A percentile compares a stretch with the other conserved stretches of the same genome.
phyloP scores from a whole-genome alignment of 1,284 basidiomycete genomes.

The Heliocybe sulcata region DNA sequence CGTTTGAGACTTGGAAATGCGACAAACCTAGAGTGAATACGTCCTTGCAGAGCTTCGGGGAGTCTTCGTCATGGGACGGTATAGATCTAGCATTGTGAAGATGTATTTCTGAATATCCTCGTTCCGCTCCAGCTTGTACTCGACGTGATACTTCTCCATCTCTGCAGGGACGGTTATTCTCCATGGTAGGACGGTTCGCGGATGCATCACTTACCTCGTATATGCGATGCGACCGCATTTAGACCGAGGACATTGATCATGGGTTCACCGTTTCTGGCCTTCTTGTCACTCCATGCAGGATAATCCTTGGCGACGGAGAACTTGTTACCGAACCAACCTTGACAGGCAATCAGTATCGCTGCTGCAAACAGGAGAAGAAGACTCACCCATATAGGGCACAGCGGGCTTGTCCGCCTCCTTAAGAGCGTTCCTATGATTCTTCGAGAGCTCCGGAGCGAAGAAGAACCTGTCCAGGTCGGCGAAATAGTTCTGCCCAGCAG shows the following conservation, averaged over 20 bases:
- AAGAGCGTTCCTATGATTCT: background rate
- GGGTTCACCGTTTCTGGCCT: background rate
- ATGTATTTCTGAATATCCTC: background rate
- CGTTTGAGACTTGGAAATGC: too few species aligned
- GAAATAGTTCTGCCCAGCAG: background rate
- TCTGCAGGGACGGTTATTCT: background rate
- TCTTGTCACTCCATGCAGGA: background rate
- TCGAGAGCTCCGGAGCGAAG: background rate
- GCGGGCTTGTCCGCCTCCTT: background rate
- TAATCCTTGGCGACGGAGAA: background rate
- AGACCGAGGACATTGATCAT: background rate
- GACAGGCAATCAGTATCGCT: background rate
- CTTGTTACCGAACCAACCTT: background rate
- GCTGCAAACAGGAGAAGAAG: background rate
- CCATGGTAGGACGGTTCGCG: background rate
- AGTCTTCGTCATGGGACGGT: too few species aligned
- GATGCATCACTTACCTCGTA: background rate
- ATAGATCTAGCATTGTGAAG: background rate
- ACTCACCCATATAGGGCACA: background rate
- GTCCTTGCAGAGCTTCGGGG: too few species aligned
- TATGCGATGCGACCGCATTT: background rate
- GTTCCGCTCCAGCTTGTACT: background rate
- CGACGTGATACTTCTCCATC: background rate
- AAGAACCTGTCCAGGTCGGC: background rate
- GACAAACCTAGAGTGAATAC: too few species aligned